phyloP scores from a whole-genome alignment of 2,329 filamentous ascomycete species.

The Diaporthe longicolla region DNA sequence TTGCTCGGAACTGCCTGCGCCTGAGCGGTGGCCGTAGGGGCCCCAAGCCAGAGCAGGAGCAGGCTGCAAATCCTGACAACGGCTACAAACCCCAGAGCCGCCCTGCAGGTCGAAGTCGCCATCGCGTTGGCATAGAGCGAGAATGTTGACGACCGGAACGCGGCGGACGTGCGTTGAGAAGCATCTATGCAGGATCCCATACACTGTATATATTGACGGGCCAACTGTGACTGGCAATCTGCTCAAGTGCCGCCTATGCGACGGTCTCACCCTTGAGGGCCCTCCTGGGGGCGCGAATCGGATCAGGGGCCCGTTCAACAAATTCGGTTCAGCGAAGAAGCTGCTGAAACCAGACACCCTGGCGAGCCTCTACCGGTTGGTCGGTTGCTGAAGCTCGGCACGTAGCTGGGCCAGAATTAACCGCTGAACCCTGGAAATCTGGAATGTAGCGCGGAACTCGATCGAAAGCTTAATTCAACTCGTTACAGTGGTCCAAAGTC shows the following conservation, averaged over 20 bases:
- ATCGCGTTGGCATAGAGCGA: constrained; percentile 4
- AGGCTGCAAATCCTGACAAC: constrained; percentile 9
- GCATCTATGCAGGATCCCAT: constrained; percentile 17
- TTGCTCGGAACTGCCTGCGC: constrained; percentile 10
- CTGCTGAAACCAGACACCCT: constrained; percentile 30
- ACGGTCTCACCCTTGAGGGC: constrained; percentile 11
- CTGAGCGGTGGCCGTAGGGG: constrained; percentile 29
- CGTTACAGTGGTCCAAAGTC: constrained; percentile 26
- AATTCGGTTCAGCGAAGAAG: constrained; percentile 13
- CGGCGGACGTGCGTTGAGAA: constrained; percentile 2
- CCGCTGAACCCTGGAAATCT: constrained; percentile 17
- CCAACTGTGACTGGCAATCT: neutral
- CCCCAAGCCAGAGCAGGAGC: constrained; percentile 27
- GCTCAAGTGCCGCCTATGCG: constrained; percentile 14
- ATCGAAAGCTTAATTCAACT: constrained; percentile 35
- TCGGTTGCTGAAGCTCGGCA: constrained; percentile 9
- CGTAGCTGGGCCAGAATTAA: constrained; percentile 13
- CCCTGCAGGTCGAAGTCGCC: constrained; percentile 3
- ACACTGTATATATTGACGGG: constrained; percentile 12
- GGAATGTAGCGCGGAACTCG: constrained; percentile 28
- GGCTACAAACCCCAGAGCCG: constrained; percentile 13
- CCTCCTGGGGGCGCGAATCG: constrained; percentile 17
- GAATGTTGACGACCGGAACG: constrained; percentile 10
- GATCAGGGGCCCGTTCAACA: constrained; percentile 14
- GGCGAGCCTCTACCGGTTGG: constrained; percentile 4